A percentile compares a stretch with the other conserved stretches of the same genome.
These are phyloP conservation scores for Azolla pinnata DNA, from an alignment of 75 land plant genomes.

Conservation along the genomic window DNA sequence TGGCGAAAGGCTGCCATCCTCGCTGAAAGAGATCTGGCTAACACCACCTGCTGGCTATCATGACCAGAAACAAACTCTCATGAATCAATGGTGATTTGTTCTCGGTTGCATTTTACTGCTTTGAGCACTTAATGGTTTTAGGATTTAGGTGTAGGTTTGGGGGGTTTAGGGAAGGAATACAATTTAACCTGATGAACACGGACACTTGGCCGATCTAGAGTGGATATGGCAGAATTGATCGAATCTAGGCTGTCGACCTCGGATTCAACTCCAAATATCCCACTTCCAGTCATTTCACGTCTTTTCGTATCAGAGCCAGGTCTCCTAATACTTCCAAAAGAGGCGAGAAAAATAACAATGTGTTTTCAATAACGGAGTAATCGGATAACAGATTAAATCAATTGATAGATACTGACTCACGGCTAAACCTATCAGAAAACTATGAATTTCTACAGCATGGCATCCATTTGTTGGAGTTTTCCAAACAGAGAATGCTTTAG, in stretches of 20 bases:
- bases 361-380: not conserved
- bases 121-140: not conserved
- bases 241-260: constrained; percentile 29
- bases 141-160: not conserved
- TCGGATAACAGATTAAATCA: not conserved
- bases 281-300: constrained; percentile 94
- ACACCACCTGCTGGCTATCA: constrained; percentile 37
- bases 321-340: constrained; percentile 47
- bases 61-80: no score
- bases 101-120: no score
- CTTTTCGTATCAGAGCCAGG: constrained; percentile 80
- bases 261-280: constrained; percentile 51
- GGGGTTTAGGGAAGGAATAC: no score
- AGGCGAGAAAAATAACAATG: not conserved
- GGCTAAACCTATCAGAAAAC: no score
- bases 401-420: not conserved
- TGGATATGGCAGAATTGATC: constrained; percentile 19
- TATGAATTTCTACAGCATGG: no score
- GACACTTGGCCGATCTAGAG: constrained; percentile 38
- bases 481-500: no score
- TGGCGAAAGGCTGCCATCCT: constrained; percentile 32
- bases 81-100: no score
- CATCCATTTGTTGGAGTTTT: no score
- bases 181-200: constrained; percentile 79
- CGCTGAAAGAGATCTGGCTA: constrained; percentile 37